Conservation (phyloP, 768 basidiomycete species). For the Leucogyrophana mollusca region DNA sequence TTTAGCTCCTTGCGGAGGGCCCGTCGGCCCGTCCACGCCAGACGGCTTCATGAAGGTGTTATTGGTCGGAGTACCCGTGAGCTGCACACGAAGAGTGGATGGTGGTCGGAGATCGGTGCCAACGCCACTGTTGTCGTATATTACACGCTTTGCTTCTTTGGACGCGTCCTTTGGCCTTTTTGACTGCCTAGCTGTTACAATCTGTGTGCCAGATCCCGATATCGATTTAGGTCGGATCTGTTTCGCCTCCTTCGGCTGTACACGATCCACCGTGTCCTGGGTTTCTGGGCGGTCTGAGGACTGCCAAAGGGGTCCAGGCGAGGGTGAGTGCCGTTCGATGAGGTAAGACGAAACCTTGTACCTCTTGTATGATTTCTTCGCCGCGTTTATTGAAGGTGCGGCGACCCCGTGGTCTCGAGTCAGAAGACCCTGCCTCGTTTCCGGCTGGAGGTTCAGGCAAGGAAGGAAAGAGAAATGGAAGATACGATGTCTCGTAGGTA, state of each 20-base stretch:
- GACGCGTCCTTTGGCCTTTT: conserved; percentile 22
- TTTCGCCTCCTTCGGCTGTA: conserved; percentile 1
- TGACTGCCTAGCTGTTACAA: conserved; percentile 22
- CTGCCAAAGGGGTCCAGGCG: conserved; percentile 4
- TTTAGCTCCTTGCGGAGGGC: background rate
- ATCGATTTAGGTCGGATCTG: conserved; percentile 10
- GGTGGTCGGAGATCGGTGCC: conserved; percentile 47
- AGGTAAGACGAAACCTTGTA: conserved; percentile 21
- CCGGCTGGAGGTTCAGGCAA: conserved; percentile 22
- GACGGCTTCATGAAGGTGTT: conserved; percentile 50
- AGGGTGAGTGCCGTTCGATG: conserved; percentile 10
- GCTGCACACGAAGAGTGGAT: conserved; percentile 10
- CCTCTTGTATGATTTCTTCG: conserved; percentile 37
- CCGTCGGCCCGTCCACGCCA: conserved; percentile 52
- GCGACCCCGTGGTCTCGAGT: conserved; percentile 42
- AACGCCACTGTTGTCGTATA: conserved; percentile 47
- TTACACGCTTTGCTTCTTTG: conserved; percentile 42
- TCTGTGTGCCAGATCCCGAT: conserved; percentile 17
- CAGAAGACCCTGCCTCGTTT: conserved; percentile 16
- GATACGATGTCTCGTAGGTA: conserved; percentile 59
- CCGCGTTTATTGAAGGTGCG: conserved; percentile 53
- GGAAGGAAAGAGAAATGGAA: conserved; percentile 61
- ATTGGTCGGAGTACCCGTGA: conserved; percentile 4
- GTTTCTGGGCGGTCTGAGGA: conserved; percentile 2
- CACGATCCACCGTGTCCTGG: background rate